Base-by-base conservation (phyloP, 2,329 filamentous ascomycete species). In the Trichoderma citrinoviride region DNA sequence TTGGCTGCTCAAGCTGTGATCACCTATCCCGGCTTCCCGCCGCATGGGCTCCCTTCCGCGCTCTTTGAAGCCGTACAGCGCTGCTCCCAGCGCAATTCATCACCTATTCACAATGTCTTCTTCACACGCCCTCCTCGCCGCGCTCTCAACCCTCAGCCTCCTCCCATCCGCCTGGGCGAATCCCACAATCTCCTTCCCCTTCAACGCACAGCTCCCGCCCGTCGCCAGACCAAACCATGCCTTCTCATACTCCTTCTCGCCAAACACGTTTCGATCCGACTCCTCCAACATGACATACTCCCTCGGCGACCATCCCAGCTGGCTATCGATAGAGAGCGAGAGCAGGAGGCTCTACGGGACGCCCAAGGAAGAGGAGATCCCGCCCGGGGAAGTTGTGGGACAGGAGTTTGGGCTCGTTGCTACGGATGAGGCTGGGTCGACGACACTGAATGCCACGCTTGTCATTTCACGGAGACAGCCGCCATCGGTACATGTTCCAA, bases 201-300 rank as follows among this genome's bases (percentile, higher is more conserved):
- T 96, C 75, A 96, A 95, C 76, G 88, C 91, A 2, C 93, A 97
- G 75, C 83, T 96, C 1, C 92, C 92, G 37, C 89, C 90, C 3
- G 89, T 93, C 61, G 92, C 91, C 21, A 85, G 90, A 68, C 81
- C 90, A 66, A 85, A 83, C 46, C 73, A 88, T 70, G 81, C 82
- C 2, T 95, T 92, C 76, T 84, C 81, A 10, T 92, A 93, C 72
- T 81, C 85, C 33, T 90, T 96, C 71, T 89, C 90, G 10, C 76
- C 82, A 17, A 87, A 87, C 44, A 96, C 92, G 0, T 96, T 96
- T 76, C 80, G 82, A 15, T 89, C 90, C 17, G 76, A 78, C 47
- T 87, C 87, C 47, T 87, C 87, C 8, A 76, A 79, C 25, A 83
- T 93, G 57, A 83, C 83, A 6, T 96, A 96, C 74, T 84, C 83